Conservation (phyloP, 305 asterid species). For the Solanum hybrid region DNA sequence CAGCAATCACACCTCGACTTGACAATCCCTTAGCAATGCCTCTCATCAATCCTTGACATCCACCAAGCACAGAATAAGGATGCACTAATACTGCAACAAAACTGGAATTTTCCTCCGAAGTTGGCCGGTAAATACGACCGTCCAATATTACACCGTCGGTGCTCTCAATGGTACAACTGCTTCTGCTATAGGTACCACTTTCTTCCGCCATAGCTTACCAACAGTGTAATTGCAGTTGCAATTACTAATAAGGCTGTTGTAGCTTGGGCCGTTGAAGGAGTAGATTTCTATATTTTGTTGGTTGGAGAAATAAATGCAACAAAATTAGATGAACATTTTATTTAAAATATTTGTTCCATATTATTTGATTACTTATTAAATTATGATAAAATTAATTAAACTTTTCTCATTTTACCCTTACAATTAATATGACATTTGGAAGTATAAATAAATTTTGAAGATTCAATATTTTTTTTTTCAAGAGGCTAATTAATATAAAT, state of each 20-base stretch:
- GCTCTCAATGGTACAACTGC: constrained; percentile 29
- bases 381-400: too few relatives aligned
- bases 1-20: constrained; percentile 37
- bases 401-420: too few relatives aligned
- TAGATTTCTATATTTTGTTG: not conserved
- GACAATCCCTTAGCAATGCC: constrained; percentile 68
- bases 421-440: too few relatives aligned
- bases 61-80: constrained; percentile 71
- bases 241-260: not conserved
- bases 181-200: not conserved
- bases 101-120: constrained; percentile 6
- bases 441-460: too few relatives aligned
- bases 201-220: not conserved
- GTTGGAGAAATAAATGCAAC: not conserved
- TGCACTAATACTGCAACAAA: constrained; percentile 54
- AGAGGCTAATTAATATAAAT: not conserved
- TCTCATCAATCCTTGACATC: constrained; percentile 70
- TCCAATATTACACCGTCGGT: constrained; percentile 38
- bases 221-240: not conserved
- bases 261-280: not conserved
- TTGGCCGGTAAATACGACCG: constrained; percentile 43
- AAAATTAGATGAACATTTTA: not conserved
- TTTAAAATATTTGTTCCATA: too few relatives aligned
- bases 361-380: too few relatives aligned
- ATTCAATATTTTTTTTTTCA: too few relatives aligned